Evolutionary conservation across 331 rosid species (phyloP).

Genomic region (Erythrophleum ivorense): DNA sequence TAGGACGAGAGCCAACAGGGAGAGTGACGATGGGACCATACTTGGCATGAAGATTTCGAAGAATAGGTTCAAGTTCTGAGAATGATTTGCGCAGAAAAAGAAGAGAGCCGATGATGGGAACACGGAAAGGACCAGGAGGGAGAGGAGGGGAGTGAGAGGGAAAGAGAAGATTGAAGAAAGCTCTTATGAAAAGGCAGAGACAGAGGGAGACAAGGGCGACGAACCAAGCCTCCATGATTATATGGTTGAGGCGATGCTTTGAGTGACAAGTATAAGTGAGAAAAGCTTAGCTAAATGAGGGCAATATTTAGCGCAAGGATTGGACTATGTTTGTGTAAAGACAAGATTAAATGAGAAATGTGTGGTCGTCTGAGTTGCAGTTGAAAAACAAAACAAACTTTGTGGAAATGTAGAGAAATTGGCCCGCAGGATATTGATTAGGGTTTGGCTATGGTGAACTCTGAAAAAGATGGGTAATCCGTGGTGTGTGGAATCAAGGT

Average conservation of each 20-base stretch:
- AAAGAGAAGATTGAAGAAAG: conserved; percentile 5
- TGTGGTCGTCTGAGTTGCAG: not conserved
- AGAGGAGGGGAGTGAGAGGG: not conserved
- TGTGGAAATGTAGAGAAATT: too few species aligned
- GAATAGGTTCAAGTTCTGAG: not conserved
- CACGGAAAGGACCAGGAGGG: not conserved
- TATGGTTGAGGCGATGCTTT: not conserved
- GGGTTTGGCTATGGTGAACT: too few species aligned
- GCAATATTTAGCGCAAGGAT: not conserved
- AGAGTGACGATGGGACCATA: conserved; percentile 13
- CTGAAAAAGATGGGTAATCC: too few species aligned
- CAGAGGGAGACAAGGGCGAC: conserved; percentile 9
- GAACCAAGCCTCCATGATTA: conserved; percentile 32
- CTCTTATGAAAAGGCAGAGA: not conserved
- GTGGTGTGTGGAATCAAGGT: too few species aligned
- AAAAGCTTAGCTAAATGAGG: not conserved
- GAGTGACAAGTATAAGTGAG: not conserved
- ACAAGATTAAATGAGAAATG: not conserved
- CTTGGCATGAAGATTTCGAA: not conserved
- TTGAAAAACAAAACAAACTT: too few species aligned
- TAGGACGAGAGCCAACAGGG: not conserved
- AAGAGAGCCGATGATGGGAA: not conserved
- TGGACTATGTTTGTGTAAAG: not conserved
- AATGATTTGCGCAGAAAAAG: not conserved
- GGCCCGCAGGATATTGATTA: too few species aligned